phyloP scores from a whole-genome alignment of 2,329 filamentous ascomycete genomes.

The Neofusicoccum umdonicola region DNA sequence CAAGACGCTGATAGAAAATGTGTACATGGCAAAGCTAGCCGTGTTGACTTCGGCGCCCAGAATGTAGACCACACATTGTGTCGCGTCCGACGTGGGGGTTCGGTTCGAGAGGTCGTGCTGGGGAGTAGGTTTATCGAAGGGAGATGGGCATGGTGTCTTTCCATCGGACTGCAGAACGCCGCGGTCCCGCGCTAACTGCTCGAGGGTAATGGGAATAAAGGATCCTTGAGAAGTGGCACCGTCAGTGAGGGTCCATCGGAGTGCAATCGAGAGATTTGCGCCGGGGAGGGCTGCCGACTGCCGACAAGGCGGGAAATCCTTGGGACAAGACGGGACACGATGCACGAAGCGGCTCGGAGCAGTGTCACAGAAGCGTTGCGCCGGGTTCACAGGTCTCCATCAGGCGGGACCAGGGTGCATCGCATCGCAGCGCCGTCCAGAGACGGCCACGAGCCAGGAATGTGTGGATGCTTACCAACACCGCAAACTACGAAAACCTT shows the following conservation, averaged over 20 bases:
- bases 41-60: conserved; percentile 88
- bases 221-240: conserved; percentile 55
- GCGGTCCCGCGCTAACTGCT: conserved; percentile 88
- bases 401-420: not conserved
- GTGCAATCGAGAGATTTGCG: not conserved
- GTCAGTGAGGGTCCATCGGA: not conserved
- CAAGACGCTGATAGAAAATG: conserved; percentile 88
- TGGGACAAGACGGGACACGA: not conserved
- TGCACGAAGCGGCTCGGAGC: not conserved
- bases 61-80: conserved; percentile 78
- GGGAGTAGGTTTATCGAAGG: conserved; percentile 29
- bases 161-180: conserved; percentile 81
- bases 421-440: not conserved
- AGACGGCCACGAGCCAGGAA: not conserved
- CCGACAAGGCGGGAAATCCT: not conserved
- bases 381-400: not conserved
- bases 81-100: conserved; percentile 24
- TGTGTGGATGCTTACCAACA: conserved; percentile 53
- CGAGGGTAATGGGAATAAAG: conserved; percentile 93
- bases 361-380: not conserved
- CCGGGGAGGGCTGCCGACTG: not conserved
- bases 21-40: conserved; percentile 97
- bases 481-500: conserved; percentile 88
- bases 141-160: conserved; percentile 66
- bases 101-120: conserved; percentile 19